A percentile compares a stretch with the other conserved stretches of the same genome.
Conservation (phyloP, 2,329 filamentous ascomycete species). For the Penicillium sp. region DNA sequence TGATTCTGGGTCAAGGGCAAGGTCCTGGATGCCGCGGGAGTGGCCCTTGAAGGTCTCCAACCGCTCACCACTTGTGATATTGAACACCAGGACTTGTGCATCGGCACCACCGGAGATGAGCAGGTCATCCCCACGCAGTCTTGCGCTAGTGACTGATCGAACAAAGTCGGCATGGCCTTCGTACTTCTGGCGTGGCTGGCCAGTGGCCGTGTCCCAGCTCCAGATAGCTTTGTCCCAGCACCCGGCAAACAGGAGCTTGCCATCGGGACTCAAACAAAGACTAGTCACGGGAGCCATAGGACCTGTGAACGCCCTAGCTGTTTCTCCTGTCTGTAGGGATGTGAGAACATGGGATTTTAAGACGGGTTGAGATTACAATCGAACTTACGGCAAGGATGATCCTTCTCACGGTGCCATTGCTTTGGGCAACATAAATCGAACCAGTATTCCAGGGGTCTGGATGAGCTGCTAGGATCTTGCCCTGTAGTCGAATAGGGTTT, state of each 20-base stretch:
- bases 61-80: conserved; percentile 64
- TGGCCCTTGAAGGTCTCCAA: conserved; percentile 78
- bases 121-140: conserved; percentile 59
- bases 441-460: conserved; percentile 64
- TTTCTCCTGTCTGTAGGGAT: conserved; percentile 45
- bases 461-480: conserved; percentile 78
- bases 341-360: conserved; percentile 3
- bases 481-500: conserved; percentile 73
- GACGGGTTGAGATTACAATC: conserved; percentile 12
- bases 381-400: conserved; percentile 72
- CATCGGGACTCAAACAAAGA: conserved; percentile 62
- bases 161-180: conserved; percentile 88
- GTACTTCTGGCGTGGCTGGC: conserved; percentile 58
- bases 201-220: conserved; percentile 71
- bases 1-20: conserved; percentile 68
- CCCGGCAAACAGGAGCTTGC: conserved; percentile 71
- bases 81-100: conserved; percentile 81
- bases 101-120: conserved; percentile 76
- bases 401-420: conserved; percentile 74
- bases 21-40: conserved; percentile 73
- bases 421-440: conserved; percentile 78
- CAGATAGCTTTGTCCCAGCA: conserved; percentile 94
- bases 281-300: conserved; percentile 79
- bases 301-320: conserved; percentile 61
- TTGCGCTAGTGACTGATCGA: conserved; percentile 69